phyloP scores from a whole-genome alignment of 139 green algal species.

The Micromonas commoda region DNA sequence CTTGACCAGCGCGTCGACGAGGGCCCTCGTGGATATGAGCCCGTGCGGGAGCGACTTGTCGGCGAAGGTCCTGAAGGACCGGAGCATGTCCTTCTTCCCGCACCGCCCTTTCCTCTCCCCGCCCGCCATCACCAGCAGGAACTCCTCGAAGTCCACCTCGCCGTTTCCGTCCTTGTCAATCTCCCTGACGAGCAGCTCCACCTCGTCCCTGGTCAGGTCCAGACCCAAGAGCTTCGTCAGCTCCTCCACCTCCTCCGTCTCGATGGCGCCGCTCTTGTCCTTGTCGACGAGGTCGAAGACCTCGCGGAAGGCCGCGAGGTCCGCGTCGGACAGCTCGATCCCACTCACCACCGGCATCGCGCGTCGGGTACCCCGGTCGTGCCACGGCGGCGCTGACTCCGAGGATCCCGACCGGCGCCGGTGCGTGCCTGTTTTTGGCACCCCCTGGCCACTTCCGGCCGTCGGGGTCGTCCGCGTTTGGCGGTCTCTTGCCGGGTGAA shows the following conservation, averaged over 20 bases:
- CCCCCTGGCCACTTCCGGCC: no score
- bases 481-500: no score
- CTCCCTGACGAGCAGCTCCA: conserved; percentile 35
- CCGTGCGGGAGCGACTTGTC: not conserved
- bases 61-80: not conserved
- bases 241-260: conserved; percentile 26
- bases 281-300: conserved; percentile 37
- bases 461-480: no score
- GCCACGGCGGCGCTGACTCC: no score
- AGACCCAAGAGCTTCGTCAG: conserved; percentile 26
- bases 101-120: not conserved
- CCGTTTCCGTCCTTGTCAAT: conserved; percentile 34
- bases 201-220: not conserved
- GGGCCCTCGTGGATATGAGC: not conserved
- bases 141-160: conserved; percentile 35
- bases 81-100: not conserved
- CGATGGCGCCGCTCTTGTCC: conserved; percentile 29
- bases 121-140: conserved; percentile 33
- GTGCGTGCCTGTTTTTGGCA: no score
- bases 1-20: not conserved
- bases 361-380: no score
- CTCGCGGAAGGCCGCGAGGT: conserved; percentile 26
- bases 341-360: not conserved
- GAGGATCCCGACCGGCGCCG: no score
- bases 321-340: conserved; percentile 16